phyloP scores from a whole-genome alignment of 306 rosid species.

The Quercus parvula region DNA sequence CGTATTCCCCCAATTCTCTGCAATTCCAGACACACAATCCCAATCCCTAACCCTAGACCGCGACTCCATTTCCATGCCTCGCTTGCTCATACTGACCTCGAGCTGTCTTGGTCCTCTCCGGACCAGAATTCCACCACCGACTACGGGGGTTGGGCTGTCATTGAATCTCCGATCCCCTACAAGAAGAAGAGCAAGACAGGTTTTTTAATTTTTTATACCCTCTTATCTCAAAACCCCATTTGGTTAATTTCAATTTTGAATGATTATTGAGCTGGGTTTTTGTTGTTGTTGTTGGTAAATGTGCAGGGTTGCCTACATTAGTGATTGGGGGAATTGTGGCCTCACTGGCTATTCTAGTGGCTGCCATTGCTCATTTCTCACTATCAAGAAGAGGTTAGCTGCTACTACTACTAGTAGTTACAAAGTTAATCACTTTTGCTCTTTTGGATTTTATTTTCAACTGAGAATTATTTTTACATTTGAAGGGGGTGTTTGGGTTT shows the following conservation, averaged over 20 bases:
- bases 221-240: neutral
- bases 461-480: no score
- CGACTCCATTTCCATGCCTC: slow-evolving; percentile 45
- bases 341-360: slow-evolving; percentile 51
- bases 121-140: slow-evolving; percentile 20
- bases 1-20: slow-evolving; percentile 13
- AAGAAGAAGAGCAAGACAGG: slow-evolving; percentile 22
- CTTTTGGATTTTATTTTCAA: neutral
- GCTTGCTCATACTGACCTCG: slow-evolving; percentile 29
- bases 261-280: neutral
- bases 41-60: neutral
- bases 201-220: neutral
- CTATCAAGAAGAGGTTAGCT: slow-evolving; percentile 55
- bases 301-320: slow-evolving; percentile 43
- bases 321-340: slow-evolving; percentile 48
- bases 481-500: no score
- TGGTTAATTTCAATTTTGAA: neutral
- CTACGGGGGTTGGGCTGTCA: slow-evolving; percentile 63
- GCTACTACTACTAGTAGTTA: no score
- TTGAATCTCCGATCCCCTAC: slow-evolving; percentile 30
- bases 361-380: slow-evolving; percentile 50
- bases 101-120: slow-evolving; percentile 43
- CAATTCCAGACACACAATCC: slow-evolving; percentile 26
- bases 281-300: neutral
- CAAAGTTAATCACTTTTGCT: neutral